Evolutionary conservation across 1,284 basidiomycete genomes (phyloP).

Genomic region (Ustilago tritici): DNA sequence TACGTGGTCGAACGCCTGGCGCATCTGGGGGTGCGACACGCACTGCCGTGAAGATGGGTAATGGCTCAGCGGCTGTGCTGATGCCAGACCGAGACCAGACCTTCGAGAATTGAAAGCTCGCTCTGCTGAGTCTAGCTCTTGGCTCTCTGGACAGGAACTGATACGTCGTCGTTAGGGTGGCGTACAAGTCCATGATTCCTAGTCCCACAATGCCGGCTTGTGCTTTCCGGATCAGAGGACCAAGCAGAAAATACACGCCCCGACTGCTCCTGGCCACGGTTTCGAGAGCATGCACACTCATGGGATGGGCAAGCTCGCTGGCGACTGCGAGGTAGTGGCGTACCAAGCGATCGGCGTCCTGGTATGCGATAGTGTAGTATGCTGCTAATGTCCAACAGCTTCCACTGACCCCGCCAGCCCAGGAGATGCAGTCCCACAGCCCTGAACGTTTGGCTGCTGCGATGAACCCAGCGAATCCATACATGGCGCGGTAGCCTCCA

Average conservation of each 20-base stretch:
- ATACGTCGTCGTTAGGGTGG: conserved; percentile 60
- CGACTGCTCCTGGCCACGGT: conserved; percentile 57
- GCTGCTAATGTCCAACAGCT: conserved; percentile 69
- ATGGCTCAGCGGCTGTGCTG: conserved; percentile 40
- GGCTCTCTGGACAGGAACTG: conserved; percentile 58
- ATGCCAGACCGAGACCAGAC: conserved; percentile 56
- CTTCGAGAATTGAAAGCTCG: conserved; percentile 64
- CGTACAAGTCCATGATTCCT: conserved; percentile 69
- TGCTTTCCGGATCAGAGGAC: conserved; percentile 61
- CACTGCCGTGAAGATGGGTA: conserved; percentile 66
- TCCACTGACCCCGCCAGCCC: conserved; percentile 67
- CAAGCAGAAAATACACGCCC: conserved; percentile 65
- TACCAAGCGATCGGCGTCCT: conserved; percentile 50
- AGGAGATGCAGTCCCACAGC: conserved; percentile 65
- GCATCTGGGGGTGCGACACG: conserved; percentile 45
- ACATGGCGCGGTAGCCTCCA: conserved; percentile 69
- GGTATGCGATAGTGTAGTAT: conserved; percentile 57
- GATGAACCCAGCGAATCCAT: conserved; percentile 59
- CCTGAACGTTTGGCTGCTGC: conserved; percentile 58
- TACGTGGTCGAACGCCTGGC: conserved; percentile 37
- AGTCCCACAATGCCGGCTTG: conserved; percentile 56
- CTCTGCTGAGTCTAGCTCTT: conserved; percentile 54
- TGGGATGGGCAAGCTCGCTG: conserved; percentile 61
- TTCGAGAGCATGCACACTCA: conserved; percentile 64
- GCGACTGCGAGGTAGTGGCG: conserved; percentile 59